Conservation (phyloP, 305 asterid genomes). For the Fraxinus sp. region DNA sequence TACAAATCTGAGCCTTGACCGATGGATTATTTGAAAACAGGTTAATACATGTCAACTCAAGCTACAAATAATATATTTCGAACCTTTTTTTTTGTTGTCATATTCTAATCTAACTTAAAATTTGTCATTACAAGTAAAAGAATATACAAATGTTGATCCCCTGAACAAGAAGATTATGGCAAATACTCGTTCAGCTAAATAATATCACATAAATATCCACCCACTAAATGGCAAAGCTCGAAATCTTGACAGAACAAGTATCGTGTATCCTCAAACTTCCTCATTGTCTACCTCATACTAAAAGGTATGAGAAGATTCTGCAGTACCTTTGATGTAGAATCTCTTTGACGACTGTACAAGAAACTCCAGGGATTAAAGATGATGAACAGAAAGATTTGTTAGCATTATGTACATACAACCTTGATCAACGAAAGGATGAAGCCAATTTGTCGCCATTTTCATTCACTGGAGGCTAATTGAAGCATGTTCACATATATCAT, state of each 20-base stretch:
- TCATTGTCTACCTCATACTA: not conserved
- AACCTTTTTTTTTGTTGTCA: not conserved
- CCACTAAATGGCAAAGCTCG: not conserved
- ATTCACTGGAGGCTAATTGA: constrained; percentile 16
- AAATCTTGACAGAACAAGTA: not conserved
- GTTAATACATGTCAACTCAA: not conserved
- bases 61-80: not conserved
- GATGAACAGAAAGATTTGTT: constrained; percentile 12
- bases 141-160: not conserved
- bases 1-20: not conserved
- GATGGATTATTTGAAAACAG: not conserved
- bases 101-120: not conserved
- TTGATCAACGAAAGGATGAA: constrained; percentile 10
- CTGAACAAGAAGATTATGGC: not conserved
- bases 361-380: constrained; percentile 21
- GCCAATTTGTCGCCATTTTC: not conserved
- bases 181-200: not conserved
- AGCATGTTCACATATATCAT: constrained; percentile 2
- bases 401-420: constrained; percentile 25
- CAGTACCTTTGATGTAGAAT: constrained; percentile 2
- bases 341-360: constrained; percentile 37
- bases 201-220: not conserved
- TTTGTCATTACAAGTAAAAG: not conserved
- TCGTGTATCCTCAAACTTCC: not conserved
- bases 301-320: not conserved